A percentile compares a stretch with the other conserved stretches of the same genome.
Conservation (phyloP, 768 basidiomycete species). For the Tylopilus intermedius region DNA sequence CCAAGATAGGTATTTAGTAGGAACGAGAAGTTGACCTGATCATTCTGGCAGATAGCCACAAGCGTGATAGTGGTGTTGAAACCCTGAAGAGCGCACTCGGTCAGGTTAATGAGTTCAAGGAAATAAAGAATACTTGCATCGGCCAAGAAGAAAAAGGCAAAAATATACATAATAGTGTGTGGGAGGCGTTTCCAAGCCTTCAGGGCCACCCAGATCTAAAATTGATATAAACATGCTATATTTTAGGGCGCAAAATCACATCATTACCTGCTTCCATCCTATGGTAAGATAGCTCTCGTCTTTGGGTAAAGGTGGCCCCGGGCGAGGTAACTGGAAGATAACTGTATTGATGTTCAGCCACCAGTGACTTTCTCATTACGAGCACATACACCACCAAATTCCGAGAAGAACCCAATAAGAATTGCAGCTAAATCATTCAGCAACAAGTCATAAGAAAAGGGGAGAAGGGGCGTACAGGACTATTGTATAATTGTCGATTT, state of each 20-base stretch:
- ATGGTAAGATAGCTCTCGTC: constrained; percentile 74
- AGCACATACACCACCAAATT: constrained; percentile 79
- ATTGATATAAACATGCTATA: not conserved
- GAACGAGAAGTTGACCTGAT: constrained; percentile 78
- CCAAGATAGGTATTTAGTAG: constrained; percentile 77
- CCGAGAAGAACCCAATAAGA: constrained; percentile 74
- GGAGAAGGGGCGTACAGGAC: constrained; percentile 47
- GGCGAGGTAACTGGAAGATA: constrained; percentile 79
- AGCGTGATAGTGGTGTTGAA: constrained; percentile 76
- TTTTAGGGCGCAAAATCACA: not conserved
- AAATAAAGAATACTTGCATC: constrained; percentile 43
- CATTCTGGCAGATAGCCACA: constrained; percentile 72
- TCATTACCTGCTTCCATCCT: constrained; percentile 74
- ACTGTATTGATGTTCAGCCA: constrained; percentile 37
- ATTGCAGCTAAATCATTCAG: constrained; percentile 28
- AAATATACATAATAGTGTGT: constrained; percentile 76
- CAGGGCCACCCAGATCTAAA: constrained; percentile 69
- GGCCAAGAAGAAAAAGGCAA: constrained; percentile 73
- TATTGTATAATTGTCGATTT: constrained; percentile 70
- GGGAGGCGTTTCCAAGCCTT: constrained; percentile 76
- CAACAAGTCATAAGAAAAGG: no score
- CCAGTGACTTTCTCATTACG: not conserved
- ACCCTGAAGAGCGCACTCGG: constrained; percentile 41
- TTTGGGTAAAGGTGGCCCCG: constrained; percentile 73
- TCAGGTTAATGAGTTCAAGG: not conserved